Evolutionary conservation across 1,284 basidiomycete genomes (phyloP).

Genomic region (Microbotryomycetes sp.): DNA sequence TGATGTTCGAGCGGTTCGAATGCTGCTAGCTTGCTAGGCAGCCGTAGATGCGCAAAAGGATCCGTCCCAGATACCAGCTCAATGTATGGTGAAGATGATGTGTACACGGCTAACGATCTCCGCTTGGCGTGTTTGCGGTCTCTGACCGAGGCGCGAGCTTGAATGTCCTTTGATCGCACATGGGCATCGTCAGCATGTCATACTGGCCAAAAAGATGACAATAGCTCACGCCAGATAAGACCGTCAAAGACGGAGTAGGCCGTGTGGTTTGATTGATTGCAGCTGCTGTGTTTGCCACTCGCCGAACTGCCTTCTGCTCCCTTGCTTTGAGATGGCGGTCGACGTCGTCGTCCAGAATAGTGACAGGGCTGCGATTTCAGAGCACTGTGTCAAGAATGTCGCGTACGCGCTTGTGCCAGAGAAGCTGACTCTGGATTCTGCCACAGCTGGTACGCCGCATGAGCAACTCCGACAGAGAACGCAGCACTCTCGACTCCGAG

Average conservation of each 20-base stretch:
- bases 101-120: neutral
- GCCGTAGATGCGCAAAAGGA: constrained; percentile 3
- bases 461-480: constrained; percentile 1
- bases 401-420: constrained; percentile 3
- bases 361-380: neutral
- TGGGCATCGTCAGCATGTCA: too few relatives aligned
- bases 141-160: neutral
- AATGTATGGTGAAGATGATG: constrained; percentile 3
- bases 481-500: constrained; percentile 7
- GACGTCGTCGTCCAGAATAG: neutral
- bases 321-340: neutral
- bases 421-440: neutral
- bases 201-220: too few relatives aligned
- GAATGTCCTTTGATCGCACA: too few relatives aligned
- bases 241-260: too few relatives aligned
- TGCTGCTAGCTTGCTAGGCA: constrained; percentile 28
- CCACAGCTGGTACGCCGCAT: constrained; percentile 12
- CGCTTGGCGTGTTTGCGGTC: neutral
- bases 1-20: constrained; percentile 36
- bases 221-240: too few relatives aligned
- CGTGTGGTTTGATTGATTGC: too few relatives aligned
- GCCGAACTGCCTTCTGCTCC: too few relatives aligned
- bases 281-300: too few relatives aligned
- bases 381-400: neutral
- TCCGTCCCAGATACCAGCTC: neutral